Conservation (phyloP, 345 rosid species). For the Cardamine occulta region DNA sequence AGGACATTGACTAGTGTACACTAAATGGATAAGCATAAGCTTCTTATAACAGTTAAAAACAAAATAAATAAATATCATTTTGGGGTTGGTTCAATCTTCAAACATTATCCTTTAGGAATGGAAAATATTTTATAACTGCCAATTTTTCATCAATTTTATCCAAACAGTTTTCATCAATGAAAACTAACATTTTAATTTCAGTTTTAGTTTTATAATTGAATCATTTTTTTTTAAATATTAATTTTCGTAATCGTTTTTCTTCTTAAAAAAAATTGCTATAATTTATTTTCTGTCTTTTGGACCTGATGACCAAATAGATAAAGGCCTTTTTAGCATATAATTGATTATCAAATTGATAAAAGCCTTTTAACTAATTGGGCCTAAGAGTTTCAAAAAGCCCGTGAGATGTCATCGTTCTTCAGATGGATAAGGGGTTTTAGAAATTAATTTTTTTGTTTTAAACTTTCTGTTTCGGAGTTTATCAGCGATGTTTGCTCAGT, state of each 20-base stretch:
- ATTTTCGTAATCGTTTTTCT: background rate
- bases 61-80: too few species aligned
- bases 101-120: too few species aligned
- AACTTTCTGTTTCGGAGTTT: background rate
- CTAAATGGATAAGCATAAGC: too few species aligned
- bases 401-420: background rate
- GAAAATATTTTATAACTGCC: too few species aligned
- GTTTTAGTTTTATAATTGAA: too few species aligned
- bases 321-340: background rate
- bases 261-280: background rate
- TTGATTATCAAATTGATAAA: background rate
- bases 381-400: constrained; percentile 8
- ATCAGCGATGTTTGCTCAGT: constrained; percentile 40
- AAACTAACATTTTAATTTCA: too few species aligned
- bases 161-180: background rate
- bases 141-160: background rate
- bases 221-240: too few species aligned
- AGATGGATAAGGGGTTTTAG: constrained; percentile 32
- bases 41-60: too few species aligned
- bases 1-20: too few species aligned
- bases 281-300: background rate
- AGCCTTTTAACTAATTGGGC: background rate
- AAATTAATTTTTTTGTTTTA: background rate
- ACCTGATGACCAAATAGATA: background rate
- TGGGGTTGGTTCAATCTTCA: too few species aligned